Conservation (phyloP, 1,284 basidiomycete genomes). For the Kalmanozyma brasiliensis region DNA sequence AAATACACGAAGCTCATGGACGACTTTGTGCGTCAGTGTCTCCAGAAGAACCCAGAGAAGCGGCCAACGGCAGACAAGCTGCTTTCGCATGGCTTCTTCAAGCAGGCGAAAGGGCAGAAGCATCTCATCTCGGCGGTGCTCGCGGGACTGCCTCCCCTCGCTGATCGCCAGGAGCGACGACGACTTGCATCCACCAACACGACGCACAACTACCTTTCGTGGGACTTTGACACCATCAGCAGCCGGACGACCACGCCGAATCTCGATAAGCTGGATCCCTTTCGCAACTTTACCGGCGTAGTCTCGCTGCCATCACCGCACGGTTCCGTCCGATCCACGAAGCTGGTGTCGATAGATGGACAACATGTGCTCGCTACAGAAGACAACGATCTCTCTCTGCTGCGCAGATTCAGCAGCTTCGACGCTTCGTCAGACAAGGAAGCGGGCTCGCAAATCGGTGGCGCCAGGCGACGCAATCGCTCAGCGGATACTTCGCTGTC, state of each 20-base stretch:
- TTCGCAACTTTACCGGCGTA: slow-evolving; percentile 54
- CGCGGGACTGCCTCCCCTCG: slow-evolving; percentile 55
- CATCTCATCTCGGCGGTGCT: slow-evolving; percentile 80
- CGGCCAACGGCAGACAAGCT: slow-evolving; percentile 81
- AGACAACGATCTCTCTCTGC: slow-evolving; percentile 23
- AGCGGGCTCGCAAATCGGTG: slow-evolving; percentile 4
- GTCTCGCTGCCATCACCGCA: slow-evolving; percentile 46
- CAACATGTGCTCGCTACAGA: slow-evolving; percentile 46
- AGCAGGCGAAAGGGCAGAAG: slow-evolving; percentile 77
- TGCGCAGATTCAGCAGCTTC: slow-evolving; percentile 28
- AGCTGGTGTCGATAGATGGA: slow-evolving; percentile 46
- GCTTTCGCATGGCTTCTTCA: slow-evolving; percentile 83
- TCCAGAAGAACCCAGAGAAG: slow-evolving; percentile 81
- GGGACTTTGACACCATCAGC: slow-evolving; percentile 57
- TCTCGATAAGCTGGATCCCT: slow-evolving; percentile 53
- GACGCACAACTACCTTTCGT: slow-evolving; percentile 47
- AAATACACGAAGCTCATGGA: slow-evolving; percentile 84
- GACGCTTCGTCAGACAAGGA: slow-evolving; percentile 28
- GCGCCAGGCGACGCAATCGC: slow-evolving; percentile 20
- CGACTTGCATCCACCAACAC: slow-evolving; percentile 50
- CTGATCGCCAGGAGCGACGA: slow-evolving; percentile 54
- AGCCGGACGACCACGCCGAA: slow-evolving; percentile 28
- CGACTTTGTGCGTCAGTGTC: slow-evolving; percentile 81
- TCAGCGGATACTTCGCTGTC: slow-evolving; percentile 25
- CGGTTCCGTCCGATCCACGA: slow-evolving; percentile 42